Conservation (phyloP, 2,329 filamentous ascomycete genomes). For the Hirsutella minnesotensis region DNA sequence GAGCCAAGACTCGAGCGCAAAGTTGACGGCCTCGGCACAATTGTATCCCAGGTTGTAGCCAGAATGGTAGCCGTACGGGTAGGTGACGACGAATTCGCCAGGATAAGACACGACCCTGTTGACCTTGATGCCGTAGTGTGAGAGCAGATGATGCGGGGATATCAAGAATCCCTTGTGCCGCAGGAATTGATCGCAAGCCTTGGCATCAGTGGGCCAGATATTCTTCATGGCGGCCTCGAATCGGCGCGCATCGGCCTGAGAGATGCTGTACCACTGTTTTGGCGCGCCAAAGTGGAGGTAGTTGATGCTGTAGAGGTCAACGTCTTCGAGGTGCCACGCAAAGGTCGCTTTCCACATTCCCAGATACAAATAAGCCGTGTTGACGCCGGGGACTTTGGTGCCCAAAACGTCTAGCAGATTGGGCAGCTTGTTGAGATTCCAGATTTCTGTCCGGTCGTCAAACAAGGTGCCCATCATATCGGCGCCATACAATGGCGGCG, state of each 20-base stretch:
- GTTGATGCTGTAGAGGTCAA: slow-evolving; percentile 98
- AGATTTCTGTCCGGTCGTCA: slow-evolving; percentile 67
- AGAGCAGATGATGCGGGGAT: slow-evolving; percentile 75
- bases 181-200: slow-evolving; percentile 90
- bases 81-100: slow-evolving; percentile 96
- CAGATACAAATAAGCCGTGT: slow-evolving; percentile 93
- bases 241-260: slow-evolving; percentile 80
- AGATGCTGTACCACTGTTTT: slow-evolving; percentile 99
- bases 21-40: slow-evolving; percentile 97
- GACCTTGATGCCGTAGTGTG: slow-evolving; percentile 87
- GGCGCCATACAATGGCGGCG: slow-evolving; percentile 86
- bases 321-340: slow-evolving; percentile 96
- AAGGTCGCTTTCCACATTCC: slow-evolving; percentile 99
- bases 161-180: slow-evolving; percentile 97
- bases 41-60: slow-evolving; percentile 98
- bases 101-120: slow-evolving; percentile 94
- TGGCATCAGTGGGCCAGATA: slow-evolving; percentile 90
- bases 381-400: slow-evolving; percentile 92
- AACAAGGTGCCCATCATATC: slow-evolving; percentile 95
- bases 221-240: slow-evolving; percentile 94
- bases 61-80: slow-evolving; percentile 96
- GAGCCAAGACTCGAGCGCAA: slow-evolving; percentile 89
- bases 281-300: slow-evolving; percentile 98
- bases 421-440: slow-evolving; percentile 92
- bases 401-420: slow-evolving; percentile 90